These are phyloP conservation scores for Cubamyces sp. DNA, from an alignment of 768 basidiomycete genomes.

Conservation along the genomic window DNA sequence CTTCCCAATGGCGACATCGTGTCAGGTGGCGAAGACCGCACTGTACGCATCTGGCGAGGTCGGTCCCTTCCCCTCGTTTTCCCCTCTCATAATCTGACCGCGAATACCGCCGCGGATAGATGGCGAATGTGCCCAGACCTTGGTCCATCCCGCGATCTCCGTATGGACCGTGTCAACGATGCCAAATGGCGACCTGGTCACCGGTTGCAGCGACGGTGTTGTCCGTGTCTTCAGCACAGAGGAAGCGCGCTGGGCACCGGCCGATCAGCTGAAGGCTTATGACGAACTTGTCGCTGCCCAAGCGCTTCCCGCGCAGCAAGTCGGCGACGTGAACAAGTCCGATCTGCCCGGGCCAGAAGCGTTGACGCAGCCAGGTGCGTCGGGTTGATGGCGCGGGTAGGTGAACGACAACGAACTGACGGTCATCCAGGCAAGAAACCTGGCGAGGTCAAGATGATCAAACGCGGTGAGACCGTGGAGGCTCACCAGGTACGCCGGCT, in stretches of 20 bases:
- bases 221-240: conserved; percentile 84
- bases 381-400: background rate
- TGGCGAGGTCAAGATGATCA: conserved; percentile 93
- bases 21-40: conserved; percentile 94
- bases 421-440: conserved; percentile 74
- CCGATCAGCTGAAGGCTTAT: conserved; percentile 64
- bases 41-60: conserved; percentile 91
- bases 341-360: conserved; percentile 90
- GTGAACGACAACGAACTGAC: conserved; percentile 1
- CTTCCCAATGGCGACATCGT: conserved; percentile 83
- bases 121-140: conserved; percentile 85
- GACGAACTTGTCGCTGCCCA: conserved; percentile 79
- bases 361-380: conserved; percentile 67
- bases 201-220: conserved; percentile 85
- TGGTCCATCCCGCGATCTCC: conserved; percentile 95
- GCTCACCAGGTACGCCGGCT: conserved; percentile 73
- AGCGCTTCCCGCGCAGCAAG: conserved; percentile 80
- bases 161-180: conserved; percentile 92
- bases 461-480: conserved; percentile 78
- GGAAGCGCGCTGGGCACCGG: conserved; percentile 73
- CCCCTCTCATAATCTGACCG: conserved; percentile 10
- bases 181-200: conserved; percentile 91
- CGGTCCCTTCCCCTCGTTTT: conserved; percentile 30
- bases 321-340: conserved; percentile 91
- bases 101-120: conserved; percentile 47